A percentile compares a stretch with the other conserved stretches of the same genome.
phyloP scores from a whole-genome alignment of 176 grass and related monocot genomes.

The Saccharum officinarum region DNA sequence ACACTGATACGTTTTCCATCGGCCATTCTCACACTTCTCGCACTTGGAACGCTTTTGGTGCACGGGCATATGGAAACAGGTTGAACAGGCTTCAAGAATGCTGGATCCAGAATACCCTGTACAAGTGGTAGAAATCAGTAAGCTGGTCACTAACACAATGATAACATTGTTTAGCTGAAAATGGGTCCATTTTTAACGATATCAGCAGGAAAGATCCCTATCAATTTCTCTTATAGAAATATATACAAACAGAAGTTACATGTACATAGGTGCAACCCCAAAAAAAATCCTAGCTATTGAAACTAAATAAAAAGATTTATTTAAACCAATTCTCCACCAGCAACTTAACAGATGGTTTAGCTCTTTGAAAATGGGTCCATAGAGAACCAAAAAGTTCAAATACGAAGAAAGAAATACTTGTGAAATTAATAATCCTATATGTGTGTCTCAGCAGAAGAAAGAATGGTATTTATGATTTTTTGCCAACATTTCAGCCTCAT shows the following conservation, averaged over 20 bases:
- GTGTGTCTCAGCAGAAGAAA: not conserved
- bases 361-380: not conserved
- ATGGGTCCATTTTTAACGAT: not conserved
- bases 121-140: constrained; percentile 8
- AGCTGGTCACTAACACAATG: not conserved
- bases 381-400: not conserved
- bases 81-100: constrained; percentile 20
- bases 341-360: not conserved
- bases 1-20: not conserved
- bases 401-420: not conserved
- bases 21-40: not conserved
- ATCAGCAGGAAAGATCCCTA: not conserved
- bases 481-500: not conserved
- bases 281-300: not conserved
- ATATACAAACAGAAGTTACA: not conserved
- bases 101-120: constrained; percentile 26
- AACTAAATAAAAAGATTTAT: not conserved
- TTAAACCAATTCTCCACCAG: not conserved
- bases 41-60: not conserved
- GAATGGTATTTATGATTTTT: not conserved
- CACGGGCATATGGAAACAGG: not conserved
- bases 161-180: constrained; percentile 1
- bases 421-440: not conserved
- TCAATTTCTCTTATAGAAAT: not conserved
- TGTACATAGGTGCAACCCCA: not conserved